Conservation (phyloP, 2,329 filamentous ascomycete genomes). For the Aureobasidium lini region DNA sequence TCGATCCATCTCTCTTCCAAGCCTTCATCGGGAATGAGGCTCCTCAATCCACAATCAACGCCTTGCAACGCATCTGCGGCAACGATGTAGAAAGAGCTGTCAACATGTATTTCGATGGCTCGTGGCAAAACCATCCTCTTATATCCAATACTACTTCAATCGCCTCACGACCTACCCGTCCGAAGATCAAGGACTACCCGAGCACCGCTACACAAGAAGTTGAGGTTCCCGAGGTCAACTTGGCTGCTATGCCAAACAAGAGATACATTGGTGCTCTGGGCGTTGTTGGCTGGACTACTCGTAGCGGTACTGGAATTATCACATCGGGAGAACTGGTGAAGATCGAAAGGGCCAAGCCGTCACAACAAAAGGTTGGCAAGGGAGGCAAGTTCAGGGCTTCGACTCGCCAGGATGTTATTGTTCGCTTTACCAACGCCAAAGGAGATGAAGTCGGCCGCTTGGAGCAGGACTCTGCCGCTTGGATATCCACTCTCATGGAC, state of each 20-base stretch:
- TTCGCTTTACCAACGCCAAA: constrained; percentile 74
- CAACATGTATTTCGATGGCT: constrained; percentile 58
- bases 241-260: constrained; percentile 43
- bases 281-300: constrained; percentile 83
- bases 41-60: constrained; percentile 36
- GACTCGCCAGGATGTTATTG: constrained; percentile 74
- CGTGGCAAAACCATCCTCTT: constrained; percentile 41
- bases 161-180: background rate
- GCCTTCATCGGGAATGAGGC: constrained; percentile 51
- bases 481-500: constrained; percentile 88
- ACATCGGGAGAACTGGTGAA: constrained; percentile 75
- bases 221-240: background rate
- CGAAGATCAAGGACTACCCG: background rate
- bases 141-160: background rate
- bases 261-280: constrained; percentile 90
- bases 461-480: constrained; percentile 77
- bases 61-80: constrained; percentile 43
- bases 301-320: constrained; percentile 67
- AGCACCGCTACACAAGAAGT: constrained; percentile 10
- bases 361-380: constrained; percentile 35
- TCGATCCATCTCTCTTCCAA: constrained; percentile 49
- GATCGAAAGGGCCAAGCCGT: constrained; percentile 77
- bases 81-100: constrained; percentile 54
- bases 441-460: constrained; percentile 82
- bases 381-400: constrained; percentile 41